Base-by-base conservation (phyloP, 495 filamentous ascomycete genomes). In the Polyplosphaeria fusca region DNA sequence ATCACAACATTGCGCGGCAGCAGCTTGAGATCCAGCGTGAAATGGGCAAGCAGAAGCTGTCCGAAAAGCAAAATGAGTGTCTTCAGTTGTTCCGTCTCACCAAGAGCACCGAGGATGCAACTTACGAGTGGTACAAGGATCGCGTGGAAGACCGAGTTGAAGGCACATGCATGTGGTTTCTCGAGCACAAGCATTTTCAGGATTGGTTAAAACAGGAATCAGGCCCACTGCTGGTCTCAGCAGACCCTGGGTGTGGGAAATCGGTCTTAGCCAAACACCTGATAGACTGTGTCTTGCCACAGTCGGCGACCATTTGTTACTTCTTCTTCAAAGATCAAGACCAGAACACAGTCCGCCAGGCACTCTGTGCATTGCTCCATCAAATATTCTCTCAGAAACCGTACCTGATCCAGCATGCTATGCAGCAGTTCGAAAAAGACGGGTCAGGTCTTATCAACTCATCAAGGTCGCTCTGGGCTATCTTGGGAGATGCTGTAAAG, bases 201-300 rank as follows among this genome's bases (percentile, higher is more conserved):
- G 19, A 24, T 16, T 56, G 52, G 52, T 25, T 47, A 41, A 42
- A 45, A 16, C 13, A 35, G 23, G 42, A 47, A 2, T 47, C 48
- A n/a, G 42, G 24, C 1, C 40, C 42, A 16, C 41, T 60, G 0
- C 32, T 51, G 13, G 40, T 53, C 13, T 46, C 56, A 20, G 56
- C 56, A 20, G 55, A 54, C 25, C 56, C 56, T 26, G 56, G 56
- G 14, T 60, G 56, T 47, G 56, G 56, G 47, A 60, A 60, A 47
- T 60, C 56, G 4, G 56, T 54, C 18, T 41, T 60, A 16, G 27
- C 49, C 22, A 54, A 45, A 41, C 39, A 37, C 28, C 22, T 60
- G 5, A 40, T 54, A 20, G 56, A 60, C 30, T 4, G 54, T 16
- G 28, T 13, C 22, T 40, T 56, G 20, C 41, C 52, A 37, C 26